A percentile compares a stretch with the other conserved stretches of the same genome.
Evolutionary conservation across 208 protist genomes (phyloP).

Genomic region (Wallacemonas sp.): DNA sequence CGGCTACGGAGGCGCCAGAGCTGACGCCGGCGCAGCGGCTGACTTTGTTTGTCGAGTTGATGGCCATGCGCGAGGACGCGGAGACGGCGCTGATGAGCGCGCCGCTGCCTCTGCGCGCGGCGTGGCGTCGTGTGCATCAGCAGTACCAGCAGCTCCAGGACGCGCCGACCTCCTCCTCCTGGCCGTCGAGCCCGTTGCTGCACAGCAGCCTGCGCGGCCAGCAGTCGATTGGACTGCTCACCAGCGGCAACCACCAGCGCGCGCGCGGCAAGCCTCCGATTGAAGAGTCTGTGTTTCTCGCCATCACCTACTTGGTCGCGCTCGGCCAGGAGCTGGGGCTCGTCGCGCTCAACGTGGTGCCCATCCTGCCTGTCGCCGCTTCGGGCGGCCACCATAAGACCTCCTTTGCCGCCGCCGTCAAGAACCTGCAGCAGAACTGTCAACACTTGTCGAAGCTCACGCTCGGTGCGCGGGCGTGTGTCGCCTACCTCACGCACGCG

Average conservation of each 20-base stretch:
- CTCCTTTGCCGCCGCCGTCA: background rate
- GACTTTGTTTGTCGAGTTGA: background rate
- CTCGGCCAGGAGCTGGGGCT: slow-evolving; percentile 33
- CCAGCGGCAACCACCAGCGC: slow-evolving; percentile 3
- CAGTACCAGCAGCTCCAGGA: slow-evolving; percentile 1
- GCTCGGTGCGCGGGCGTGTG: background rate
- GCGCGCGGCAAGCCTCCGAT: background rate
- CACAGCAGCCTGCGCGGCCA: background rate
- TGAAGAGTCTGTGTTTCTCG: slow-evolving; percentile 15
- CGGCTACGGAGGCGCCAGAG: background rate
- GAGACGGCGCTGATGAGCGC: background rate
- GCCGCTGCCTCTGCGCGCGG: background rate
- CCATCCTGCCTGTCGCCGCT: slow-evolving; percentile 1
- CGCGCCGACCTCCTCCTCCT: background rate
- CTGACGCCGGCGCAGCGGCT: background rate
- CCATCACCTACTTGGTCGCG: slow-evolving; percentile 23
- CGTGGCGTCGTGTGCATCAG: slow-evolving; percentile 5
- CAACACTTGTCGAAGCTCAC: slow-evolving; percentile 14
- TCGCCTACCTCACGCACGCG: slow-evolving; percentile 18
- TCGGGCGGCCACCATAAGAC: background rate
- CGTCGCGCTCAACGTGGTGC: slow-evolving; percentile 22
- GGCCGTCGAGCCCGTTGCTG: background rate
- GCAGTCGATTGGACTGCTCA: background rate
- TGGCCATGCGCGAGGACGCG: slow-evolving; percentile 1
- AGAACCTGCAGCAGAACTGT: slow-evolving; percentile 2